These are phyloP conservation scores for Dryas integrifolia DNA, from an alignment of 331 rosid species.

Conservation along the genomic window DNA sequence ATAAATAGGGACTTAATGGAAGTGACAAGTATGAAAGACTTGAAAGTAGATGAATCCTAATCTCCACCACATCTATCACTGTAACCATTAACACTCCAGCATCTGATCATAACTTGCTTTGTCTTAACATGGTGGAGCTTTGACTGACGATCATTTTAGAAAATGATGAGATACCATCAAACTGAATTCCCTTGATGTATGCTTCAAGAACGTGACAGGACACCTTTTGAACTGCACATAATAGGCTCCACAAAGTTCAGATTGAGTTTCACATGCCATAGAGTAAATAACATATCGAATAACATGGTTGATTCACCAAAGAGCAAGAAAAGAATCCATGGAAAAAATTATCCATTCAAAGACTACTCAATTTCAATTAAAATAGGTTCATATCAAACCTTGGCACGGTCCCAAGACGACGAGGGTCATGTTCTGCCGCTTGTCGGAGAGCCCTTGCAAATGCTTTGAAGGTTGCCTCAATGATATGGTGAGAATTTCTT, in stretches of 20 bases:
- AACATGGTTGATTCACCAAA: conserved; percentile 11
- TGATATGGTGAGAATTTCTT: conserved; percentile 86
- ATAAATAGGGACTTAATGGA: too few species aligned
- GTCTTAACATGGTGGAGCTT: not conserved
- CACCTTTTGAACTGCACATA: conserved; percentile 85
- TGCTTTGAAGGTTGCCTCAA: conserved; percentile 97
- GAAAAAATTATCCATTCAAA: not conserved
- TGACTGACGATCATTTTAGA: not conserved
- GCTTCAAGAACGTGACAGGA: conserved; percentile 56
- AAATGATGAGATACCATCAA: not conserved
- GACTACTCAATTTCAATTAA: not conserved
- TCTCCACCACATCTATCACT: not conserved
- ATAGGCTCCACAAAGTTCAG: conserved; percentile 21
- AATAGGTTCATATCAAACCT: conserved; percentile 50
- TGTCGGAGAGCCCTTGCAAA: conserved; percentile 96
- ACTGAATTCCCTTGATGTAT: not conserved
- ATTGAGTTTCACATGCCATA: conserved; percentile 13
- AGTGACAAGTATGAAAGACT: too few species aligned
- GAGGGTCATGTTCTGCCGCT: conserved; percentile 80
- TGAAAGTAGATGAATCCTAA: too few species aligned
- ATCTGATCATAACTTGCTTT: not conserved
- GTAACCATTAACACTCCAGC: not conserved
- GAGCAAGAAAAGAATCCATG: not conserved
- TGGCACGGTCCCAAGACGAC: conserved; percentile 77
- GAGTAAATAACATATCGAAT: not conserved